These are phyloP conservation scores for Brachypodium distachyon DNA, from an alignment of 202 grass and related monocot genomes.

Conservation along the genomic window DNA sequence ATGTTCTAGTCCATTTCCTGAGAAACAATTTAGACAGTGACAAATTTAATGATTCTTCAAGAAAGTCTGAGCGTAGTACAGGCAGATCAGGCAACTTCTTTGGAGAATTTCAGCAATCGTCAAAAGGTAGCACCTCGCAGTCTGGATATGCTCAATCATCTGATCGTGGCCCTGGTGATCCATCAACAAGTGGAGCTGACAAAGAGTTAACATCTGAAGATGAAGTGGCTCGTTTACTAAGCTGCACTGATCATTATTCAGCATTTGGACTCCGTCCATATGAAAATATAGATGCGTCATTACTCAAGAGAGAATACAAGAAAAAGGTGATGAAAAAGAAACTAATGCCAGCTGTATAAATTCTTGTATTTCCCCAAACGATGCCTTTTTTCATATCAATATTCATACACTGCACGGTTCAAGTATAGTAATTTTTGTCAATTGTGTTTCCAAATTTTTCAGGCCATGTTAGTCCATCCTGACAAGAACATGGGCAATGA, in stretches of 20 bases:
- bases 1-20: conserved; percentile 70
- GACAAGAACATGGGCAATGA: conserved; percentile 99
- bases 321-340: conserved; percentile 72
- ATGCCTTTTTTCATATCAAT: neutral
- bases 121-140: conserved; percentile 38
- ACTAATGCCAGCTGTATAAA: conserved; percentile 1
- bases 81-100: conserved; percentile 40
- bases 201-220: conserved; percentile 83
- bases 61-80: conserved; percentile 39
- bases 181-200: conserved; percentile 85
- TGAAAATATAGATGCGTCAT: conserved; percentile 66
- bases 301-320: conserved; percentile 96
- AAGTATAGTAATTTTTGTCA: conserved; percentile 4
- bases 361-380: neutral
- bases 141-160: conserved; percentile 34
- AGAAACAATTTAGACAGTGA: conserved; percentile 62
- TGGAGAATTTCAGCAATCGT: conserved; percentile 34
- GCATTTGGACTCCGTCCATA: conserved; percentile 74
- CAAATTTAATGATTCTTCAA: conserved; percentile 35
- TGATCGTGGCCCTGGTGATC: conserved; percentile 49
- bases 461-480: conserved; percentile 99
- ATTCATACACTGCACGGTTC: conserved; percentile 1
- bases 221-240: conserved; percentile 80
- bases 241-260: conserved; percentile 88
- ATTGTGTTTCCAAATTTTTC: conserved; percentile 38